Evolutionary conservation across 441 rosid genomes (phyloP), one percentile per base, ranked within the genome.

Genomic region (Pelargonium cotyledonis): DNA sequence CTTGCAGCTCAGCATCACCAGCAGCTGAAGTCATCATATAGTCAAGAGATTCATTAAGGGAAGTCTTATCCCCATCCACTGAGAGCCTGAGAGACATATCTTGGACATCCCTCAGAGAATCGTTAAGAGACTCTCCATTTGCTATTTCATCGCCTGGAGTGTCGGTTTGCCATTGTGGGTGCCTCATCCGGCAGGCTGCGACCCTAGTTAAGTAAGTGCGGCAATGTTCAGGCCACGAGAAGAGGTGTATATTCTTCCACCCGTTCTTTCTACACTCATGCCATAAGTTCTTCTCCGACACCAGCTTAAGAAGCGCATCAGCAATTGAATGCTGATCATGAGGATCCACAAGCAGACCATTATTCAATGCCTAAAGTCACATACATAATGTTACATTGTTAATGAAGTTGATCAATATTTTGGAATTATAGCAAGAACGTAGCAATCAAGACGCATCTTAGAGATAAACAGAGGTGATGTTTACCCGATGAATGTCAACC

Each of bases 221-320:
- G 67, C 99, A 94, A 73, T 94, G 99, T 73, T 94, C 99, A 1
- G 99, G 99, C 99, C 99, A 94, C 7, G 97, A 94, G 77, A 82
- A 94, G 41, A 94, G 84, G 78, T 90, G 96, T 77, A 94, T 91
- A 74, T 94, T 94, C 80, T 91, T 94, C 99, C 92, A 94, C 41
- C 97, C 97, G 74, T 91, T 91, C 73, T 83, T 91, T 76, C 88
- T 78, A 68, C 99, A 94, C 1, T 89, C 94, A 63, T 77, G 81
- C 99, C 99, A 94, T 71, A 91, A 66, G 80, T 87, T 87, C 81
- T 90, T 94, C 81, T 94, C 99, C 0, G 97, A 91, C 15, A 94
- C 99, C 72, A 94, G 70, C 83, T 89, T 94, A 60, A 94, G 84
- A 71, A 94, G 75, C 35, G 97, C 97, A 72, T 87, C 93, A 0